Base-by-base conservation (phyloP, 345 rosid species). In the Corchorus olitorius region DNA sequence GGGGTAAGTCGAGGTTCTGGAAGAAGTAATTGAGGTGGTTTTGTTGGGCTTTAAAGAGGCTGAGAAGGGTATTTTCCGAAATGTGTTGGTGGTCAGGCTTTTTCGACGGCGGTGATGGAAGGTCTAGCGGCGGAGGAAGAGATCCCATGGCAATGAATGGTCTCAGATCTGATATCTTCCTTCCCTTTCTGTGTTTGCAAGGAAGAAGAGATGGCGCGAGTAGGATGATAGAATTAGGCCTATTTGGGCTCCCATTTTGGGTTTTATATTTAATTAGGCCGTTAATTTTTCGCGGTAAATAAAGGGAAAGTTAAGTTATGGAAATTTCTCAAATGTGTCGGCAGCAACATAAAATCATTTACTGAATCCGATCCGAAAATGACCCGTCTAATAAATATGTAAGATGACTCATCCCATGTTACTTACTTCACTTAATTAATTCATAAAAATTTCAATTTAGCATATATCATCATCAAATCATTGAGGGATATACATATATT, bases 21-120 rank as follows among this genome's bases (percentile, higher is more conserved):
- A 97, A 97, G 84, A 97, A 97, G 93, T 83, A 84, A 68, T 97
- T 92, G 77, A 97, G 95, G 79, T 91, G 96, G 81, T 86, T 85
- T 77, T 97, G 99, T 35, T 97, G 99, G 49, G 97, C 86, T 78
- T 83, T 89, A 93, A 97, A 97, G 83, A 97, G 98, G 49, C 77
- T 59, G 60, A 87, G 84, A 62, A 97, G 97, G 82, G 84, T 84
- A 4, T 83, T 77, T 33, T 84, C 81, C 70, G 91, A 92, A 78
- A 92, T 77, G 20, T 79, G 78, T 14, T 41, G 83, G 53, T 0
- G 80, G 35, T 1, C 81, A 76, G n/a, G n/a, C 11, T 39, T 48
- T 2, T 20, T 43, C 4, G 70, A 68, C 22, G 54, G 64, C 34
- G 86, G 77, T 0, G 78, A 63, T 1, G 83, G 80, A n/a, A 78